Evolutionary conservation across 2,329 filamentous ascomycete genomes (phyloP), one percentile per base, ranked within the genome.

Genomic region (Akanthomyces lecanii): DNA sequence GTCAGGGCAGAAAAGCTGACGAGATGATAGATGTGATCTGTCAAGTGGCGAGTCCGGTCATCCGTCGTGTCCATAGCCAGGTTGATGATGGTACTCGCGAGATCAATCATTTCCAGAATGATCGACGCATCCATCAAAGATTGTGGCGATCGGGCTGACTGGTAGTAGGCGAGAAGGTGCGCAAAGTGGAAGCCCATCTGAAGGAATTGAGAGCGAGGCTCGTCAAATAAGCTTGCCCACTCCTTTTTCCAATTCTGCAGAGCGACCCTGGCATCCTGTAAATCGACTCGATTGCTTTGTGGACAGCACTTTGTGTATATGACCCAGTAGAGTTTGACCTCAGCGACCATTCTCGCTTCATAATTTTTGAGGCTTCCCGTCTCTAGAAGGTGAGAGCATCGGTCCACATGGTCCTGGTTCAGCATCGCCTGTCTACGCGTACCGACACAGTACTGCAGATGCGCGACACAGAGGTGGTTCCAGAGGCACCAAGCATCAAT

Each of bases 101-200:
- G 64, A 0, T 59, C 61, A 2, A 72, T 63, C 68, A 72, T 72
- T 23, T 72, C 70, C 18, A 58, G 53, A 1, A 71, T 62, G 1
- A 61, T 21, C 0, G 58, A 61, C 2, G 48, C 65, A 23, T 64
- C 42, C 64, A 68, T 67, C 0, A 63, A 51, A 2, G 64, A 64
- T 23, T 65, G 62, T 0, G 65, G 63, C 1, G 66, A 64, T 33
- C 67, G 70, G 1, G 71, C 57, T 1, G 66, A 67, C n/a, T 70
- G 70, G 7, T 66, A 67, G 30, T 69, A 64, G 0, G 67, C 66
- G 1, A 72, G 52, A 0, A 72, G 67, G 12, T 71, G 65, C 5
- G 70, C 69, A 40, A 72, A 72, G 50, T 72, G 65, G 28, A 70
- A 70, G 1, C 71, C 70, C 66, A 72, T 70, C 44, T 71, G 70